Conservation (phyloP, 129 eudicot species). For the Flaveria sonorensis region DNA sequence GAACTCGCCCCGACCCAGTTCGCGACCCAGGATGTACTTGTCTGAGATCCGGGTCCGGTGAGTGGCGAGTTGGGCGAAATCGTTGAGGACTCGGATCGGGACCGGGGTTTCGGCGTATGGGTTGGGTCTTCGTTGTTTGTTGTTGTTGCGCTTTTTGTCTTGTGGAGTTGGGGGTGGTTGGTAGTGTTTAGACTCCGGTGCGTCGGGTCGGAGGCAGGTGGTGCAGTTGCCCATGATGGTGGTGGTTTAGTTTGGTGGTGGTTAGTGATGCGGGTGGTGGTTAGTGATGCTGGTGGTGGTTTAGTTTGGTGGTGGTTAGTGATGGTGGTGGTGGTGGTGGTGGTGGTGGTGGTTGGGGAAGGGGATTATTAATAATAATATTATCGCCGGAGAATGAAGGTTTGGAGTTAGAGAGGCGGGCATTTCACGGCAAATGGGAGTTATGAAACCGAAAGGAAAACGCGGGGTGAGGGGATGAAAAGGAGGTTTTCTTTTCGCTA, state of each 20-base stretch:
- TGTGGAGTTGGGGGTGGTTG: constrained; percentile 34
- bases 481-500: constrained; percentile 29
- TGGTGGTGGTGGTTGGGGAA: constrained; percentile 11
- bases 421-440: constrained; percentile 40
- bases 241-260: constrained; percentile 8
- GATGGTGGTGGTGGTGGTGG: constrained; percentile 1
- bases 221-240: constrained; percentile 83
- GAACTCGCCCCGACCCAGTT: constrained; percentile 91
- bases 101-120: constrained; percentile 71
- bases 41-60: constrained; percentile 65
- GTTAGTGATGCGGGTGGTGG: constrained; percentile 22
- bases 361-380: neutral
- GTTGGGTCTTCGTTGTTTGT: constrained; percentile 49
- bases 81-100: constrained; percentile 71
- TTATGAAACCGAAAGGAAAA: constrained; percentile 28
- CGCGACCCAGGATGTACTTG: constrained; percentile 82
- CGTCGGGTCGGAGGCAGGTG: constrained; percentile 62
- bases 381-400: constrained; percentile 26
- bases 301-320: constrained; percentile 8
- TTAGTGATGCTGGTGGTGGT: neutral
- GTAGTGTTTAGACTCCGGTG: constrained; percentile 34
- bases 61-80: constrained; percentile 47
- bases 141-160: constrained; percentile 27
- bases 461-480: constrained; percentile 51
- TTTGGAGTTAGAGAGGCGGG: constrained; percentile 27